phyloP scores from a whole-genome alignment of 306 rosid species.

The Chamaecrista fasciculata region DNA sequence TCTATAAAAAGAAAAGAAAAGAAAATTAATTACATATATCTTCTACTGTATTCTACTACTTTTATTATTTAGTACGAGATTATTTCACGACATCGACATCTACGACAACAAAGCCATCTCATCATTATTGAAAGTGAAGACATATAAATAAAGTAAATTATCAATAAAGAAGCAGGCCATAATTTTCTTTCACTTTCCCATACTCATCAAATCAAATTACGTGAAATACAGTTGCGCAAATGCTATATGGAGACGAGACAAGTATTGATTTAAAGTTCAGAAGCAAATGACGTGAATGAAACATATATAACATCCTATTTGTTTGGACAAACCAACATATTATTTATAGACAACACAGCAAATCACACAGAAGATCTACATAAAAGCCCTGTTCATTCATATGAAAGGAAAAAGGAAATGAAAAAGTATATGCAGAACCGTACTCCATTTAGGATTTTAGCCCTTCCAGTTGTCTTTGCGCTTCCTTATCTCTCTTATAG shows the following conservation, averaged over 20 bases:
- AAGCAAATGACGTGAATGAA: conserved; percentile 29
- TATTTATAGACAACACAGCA: not conserved
- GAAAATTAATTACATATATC: too few relatives aligned
- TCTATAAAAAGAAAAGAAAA: too few relatives aligned
- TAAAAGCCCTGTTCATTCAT: conserved; percentile 11
- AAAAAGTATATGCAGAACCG: not conserved
- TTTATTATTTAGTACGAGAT: too few relatives aligned
- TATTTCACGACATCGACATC: too few relatives aligned
- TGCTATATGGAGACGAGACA: not conserved
- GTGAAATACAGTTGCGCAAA: not conserved
- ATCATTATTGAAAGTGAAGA: not conserved
- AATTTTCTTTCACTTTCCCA: not conserved
- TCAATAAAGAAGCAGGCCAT: conserved; percentile 9
- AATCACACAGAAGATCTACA: conserved; percentile 17
- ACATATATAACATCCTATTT: conserved; percentile 25
- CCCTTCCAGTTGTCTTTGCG: conserved; percentile 80
- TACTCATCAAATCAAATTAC: not conserved
- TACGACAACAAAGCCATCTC: conserved; percentile 1
- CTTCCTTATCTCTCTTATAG: conserved; percentile 61
- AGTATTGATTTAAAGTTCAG: conserved; percentile 13
- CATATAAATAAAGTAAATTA: not conserved
- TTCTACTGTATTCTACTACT: too few relatives aligned
- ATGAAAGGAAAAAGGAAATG: not conserved
- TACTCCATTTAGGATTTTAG: conserved; percentile 30
- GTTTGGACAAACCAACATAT: conserved; percentile 34